Evolutionary conservation across 2,329 filamentous ascomycete genomes (phyloP), one percentile per base, ranked within the genome.

Genomic region (Chaetomium sp.): DNA sequence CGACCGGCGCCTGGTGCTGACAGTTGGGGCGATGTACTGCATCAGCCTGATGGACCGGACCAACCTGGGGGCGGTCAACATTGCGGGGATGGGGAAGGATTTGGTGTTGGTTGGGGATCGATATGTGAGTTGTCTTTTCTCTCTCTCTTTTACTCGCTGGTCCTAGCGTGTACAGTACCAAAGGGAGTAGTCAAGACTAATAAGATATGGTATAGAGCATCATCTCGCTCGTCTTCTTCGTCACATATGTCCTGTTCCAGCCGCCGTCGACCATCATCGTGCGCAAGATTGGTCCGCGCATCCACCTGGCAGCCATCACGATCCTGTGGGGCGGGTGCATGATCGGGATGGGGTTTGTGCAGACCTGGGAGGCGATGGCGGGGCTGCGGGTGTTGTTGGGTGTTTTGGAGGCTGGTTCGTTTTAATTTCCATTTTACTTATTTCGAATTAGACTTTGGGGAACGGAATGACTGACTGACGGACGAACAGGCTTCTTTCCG

Each of bases 31-130:
- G 61, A 79, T 90, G 72, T 91, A 91, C 70, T 89, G 86, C 67
- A 77, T 89, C 63, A 86, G 81, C 61, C 72, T 92, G 57, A 88
- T 92, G 82, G 89, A 94, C 66, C 77, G 89, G 36, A 89, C 86
- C 1, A 92, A 92, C 69, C 72, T 91, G 67, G 81, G 81, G n/a
- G 76, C 81, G 27, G 88, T 87, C 42, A 81, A 81, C 46, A 86
- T 92, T 67, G 88, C 89, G 19, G 88, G 80, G 52, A 80, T 82
- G 77, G 64, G 66, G 12, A 60, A 59, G 1, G 80, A 82, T 48
- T 69, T 83, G 33, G 47, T 65, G 3, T 68, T 83, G 1, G 66
- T 72, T 1, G 74, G 72, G 5, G 72, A 74, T 52, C 72, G 75
- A 65, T 79, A 78, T 48, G 75, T 76, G 54, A 63, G 73, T 61